phyloP scores from a whole-genome alignment of 139 green algal species.

The Auxenochlorella protothecoides region DNA sequence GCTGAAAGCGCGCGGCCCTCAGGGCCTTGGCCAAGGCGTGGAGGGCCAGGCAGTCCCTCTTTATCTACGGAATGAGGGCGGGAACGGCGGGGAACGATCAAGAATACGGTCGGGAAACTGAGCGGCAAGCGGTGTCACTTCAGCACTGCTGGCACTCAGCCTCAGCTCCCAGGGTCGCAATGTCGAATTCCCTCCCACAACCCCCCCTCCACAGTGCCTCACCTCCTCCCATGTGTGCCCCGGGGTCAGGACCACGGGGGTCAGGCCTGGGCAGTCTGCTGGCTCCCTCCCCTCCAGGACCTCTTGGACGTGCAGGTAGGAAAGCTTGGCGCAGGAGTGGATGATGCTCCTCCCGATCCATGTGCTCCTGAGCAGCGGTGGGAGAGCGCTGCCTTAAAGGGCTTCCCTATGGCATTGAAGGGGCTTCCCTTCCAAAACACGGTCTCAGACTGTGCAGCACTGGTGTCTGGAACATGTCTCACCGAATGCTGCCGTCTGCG shows the following conservation, averaged over 20 bases:
- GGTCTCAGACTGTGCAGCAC: too few relatives aligned
- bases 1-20: slow-evolving; percentile 32
- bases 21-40: slow-evolving; percentile 47
- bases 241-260: slow-evolving; percentile 25
- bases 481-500: slow-evolving; percentile 13
- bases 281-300: slow-evolving; percentile 8
- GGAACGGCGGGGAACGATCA: background rate
- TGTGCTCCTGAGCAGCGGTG: slow-evolving; percentile 2
- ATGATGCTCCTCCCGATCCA: slow-evolving; percentile 76
- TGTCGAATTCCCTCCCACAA: background rate
- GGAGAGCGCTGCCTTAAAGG: background rate
- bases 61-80: slow-evolving; percentile 35
- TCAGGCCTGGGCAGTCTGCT: background rate
- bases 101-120: background rate
- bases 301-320: slow-evolving; percentile 60
- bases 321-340: slow-evolving; percentile 77
- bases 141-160: background rate
- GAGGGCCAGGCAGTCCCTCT: slow-evolving; percentile 52
- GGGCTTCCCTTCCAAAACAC: too few relatives aligned
- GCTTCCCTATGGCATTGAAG: too few relatives aligned
- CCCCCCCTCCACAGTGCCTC: background rate
- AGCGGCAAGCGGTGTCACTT: background rate
- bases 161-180: background rate
- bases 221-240: slow-evolving; percentile 56
- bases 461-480: background rate